Percentiles rank a stretch among this genome's conserved stretches.
Evolutionary conservation across 2,329 filamentous ascomycete species (phyloP).

Genomic region (Coleophoma cylindrospora): DNA sequence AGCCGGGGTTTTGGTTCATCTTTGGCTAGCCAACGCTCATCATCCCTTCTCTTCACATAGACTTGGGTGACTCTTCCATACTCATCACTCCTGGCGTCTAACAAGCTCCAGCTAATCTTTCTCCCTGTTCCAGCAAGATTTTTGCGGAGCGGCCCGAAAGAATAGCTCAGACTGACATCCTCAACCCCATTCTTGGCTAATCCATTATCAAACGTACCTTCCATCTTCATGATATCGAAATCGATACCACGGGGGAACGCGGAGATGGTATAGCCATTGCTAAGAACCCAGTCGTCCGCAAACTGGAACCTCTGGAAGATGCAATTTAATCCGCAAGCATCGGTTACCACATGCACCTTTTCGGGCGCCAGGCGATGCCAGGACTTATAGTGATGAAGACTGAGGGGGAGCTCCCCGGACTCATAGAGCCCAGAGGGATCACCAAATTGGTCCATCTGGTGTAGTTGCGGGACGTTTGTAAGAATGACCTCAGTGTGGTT

Average conservation of each 20-base stretch:
- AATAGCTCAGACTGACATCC: constrained; percentile 28
- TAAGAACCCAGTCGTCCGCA: constrained; percentile 22
- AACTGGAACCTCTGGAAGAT: constrained; percentile 25
- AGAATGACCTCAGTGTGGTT: constrained; percentile 19
- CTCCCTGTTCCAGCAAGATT: constrained; percentile 40
- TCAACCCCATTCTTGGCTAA: constrained; percentile 21
- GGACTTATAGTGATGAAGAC: constrained; percentile 26
- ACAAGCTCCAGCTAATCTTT: constrained; percentile 47
- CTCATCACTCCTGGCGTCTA: constrained; percentile 41
- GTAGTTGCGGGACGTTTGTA: constrained; percentile 19
- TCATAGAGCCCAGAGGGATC: constrained; percentile 27
- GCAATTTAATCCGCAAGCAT: constrained; percentile 27
- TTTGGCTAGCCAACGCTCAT: constrained; percentile 42
- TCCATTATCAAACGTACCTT: constrained; percentile 22
- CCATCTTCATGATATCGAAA: constrained; percentile 22
- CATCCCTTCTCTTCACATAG: constrained; percentile 46
- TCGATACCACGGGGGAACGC: constrained; percentile 24
- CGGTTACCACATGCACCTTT: constrained; percentile 18
- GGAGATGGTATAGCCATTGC: constrained; percentile 22
- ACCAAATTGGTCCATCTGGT: constrained; percentile 25
- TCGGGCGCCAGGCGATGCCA: constrained; percentile 21
- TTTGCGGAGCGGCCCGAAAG: constrained; percentile 42
- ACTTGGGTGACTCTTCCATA: constrained; percentile 48
- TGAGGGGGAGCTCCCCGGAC: constrained; percentile 19
- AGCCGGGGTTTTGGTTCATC: constrained; percentile 12